Evolutionary conservation across 148 eudicot species (phyloP), one percentile per base, ranked within the genome.

Genomic region (Fagopyrum esculentum): DNA sequence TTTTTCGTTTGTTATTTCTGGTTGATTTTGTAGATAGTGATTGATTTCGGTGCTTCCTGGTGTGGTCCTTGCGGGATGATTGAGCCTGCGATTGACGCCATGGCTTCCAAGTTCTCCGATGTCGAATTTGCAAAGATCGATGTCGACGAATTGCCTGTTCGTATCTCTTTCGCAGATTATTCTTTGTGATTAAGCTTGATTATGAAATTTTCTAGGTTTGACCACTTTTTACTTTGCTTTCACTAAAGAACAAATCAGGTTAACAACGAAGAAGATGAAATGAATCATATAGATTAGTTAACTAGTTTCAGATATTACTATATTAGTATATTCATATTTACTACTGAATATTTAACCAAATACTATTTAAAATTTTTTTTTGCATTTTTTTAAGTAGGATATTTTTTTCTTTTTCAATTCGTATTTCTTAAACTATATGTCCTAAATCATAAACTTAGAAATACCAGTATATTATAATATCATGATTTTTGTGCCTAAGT

Each of bases 21-120:
- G 3, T 47, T 15, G 26, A 6, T 47, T 59, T 43, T 77, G 74
- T 68, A 91, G 97, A 76, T 90, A 85, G 97, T 94, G 73, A 87
- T 91, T 68, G 95, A 94, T 86, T 94, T 94, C 74, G 80, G 96
- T 19, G 98, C 97, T 5, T 48, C 88, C 5, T 94, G 98, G 97
- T 91, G 97, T 66, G 93, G 96, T 11, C 97, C 98, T 3, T 91
- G 97, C 86, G 90, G 78, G 86, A 40, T 90, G 49, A 86, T 94
- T 77, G 96, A 87, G 82, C 98, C 98, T 10, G 88, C 79, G n/a
- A 73, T 91, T 75, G 71, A 76, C 8, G 84, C 82, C 22, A 86
- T 94, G 88, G 83, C 98, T 26, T 60, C 79, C 30, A 82, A 85
- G 29, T 90, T 77, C 56, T 13, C 86, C 26, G 89, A 91, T 9